Percentiles rank a stretch among this genome's conserved stretches.
These are phyloP conservation scores for Excoecaria agallocha DNA, from an alignment of 345 rosid species.

Conservation along the genomic window DNA sequence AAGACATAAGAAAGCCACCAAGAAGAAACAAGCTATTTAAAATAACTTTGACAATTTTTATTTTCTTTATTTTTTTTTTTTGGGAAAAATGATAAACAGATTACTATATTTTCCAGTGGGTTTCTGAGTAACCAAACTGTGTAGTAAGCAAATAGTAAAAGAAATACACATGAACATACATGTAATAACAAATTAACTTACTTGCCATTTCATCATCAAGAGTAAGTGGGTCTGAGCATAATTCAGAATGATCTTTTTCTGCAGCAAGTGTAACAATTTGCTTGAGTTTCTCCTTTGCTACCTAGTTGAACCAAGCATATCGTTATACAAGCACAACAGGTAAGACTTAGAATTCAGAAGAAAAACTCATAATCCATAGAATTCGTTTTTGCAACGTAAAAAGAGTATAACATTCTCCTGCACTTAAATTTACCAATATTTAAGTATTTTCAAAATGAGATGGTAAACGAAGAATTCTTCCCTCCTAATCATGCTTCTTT, in stretches of 20 bases:
- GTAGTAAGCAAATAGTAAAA: neutral
- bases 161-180: neutral
- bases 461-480: neutral
- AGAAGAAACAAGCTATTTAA: neutral
- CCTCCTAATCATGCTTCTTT: neutral
- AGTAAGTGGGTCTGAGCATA: conserved; percentile 60
- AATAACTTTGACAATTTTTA: neutral
- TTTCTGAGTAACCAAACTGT: neutral
- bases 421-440: neutral
- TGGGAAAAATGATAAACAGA: neutral
- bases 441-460: neutral
- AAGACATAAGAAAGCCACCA: neutral
- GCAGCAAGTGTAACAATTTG: conserved; percentile 72
- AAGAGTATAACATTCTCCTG: neutral
- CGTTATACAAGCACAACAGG: conserved; percentile 16
- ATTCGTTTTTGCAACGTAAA: neutral
- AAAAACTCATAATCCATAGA: neutral
- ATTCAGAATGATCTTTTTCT: conserved; percentile 53
- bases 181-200: conserved; percentile 36
- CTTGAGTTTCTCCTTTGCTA: conserved; percentile 69
- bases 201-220: conserved; percentile 53
- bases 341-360: neutral
- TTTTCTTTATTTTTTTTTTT: too few relatives aligned
- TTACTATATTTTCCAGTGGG: neutral
- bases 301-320: conserved; percentile 43